Conservation (phyloP, 352 stramenopile genomes). For the Ophiocytium majus region DNA sequence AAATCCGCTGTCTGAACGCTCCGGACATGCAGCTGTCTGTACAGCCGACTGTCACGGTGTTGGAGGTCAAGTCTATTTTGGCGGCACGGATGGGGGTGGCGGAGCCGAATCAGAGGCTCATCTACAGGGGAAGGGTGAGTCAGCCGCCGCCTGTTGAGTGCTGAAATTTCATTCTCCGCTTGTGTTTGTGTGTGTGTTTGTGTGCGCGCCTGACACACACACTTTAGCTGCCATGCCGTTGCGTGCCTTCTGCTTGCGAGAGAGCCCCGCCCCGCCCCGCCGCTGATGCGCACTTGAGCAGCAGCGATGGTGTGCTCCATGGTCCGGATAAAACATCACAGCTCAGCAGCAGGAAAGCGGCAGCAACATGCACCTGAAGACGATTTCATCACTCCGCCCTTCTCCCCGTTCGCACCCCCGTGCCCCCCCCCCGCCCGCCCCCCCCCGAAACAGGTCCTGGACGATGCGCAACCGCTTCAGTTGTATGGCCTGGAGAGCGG, state of each 20-base stretch:
- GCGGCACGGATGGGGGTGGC: slow-evolving; percentile 34
- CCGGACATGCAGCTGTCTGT: slow-evolving; percentile 50
- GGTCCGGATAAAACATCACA: too few relatives aligned
- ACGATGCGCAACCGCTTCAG: slow-evolving; percentile 69
- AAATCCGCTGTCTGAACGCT: slow-evolving; percentile 33
- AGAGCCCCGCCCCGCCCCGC: too few relatives aligned
- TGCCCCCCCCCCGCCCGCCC: too few relatives aligned
- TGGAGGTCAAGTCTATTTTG: slow-evolving; percentile 44
- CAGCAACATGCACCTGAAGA: not conserved
- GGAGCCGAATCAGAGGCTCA: slow-evolving; percentile 72
- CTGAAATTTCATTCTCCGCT: not conserved
- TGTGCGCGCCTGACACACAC: not conserved
- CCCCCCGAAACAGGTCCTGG: slow-evolving; percentile 58
- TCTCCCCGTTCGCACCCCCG: too few relatives aligned
- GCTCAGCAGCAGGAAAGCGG: too few relatives aligned
- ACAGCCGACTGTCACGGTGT: slow-evolving; percentile 33
- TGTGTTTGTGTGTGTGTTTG: not conserved
- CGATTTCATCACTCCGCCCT: not conserved
- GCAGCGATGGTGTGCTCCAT: too few relatives aligned
- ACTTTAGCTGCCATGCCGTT: not conserved
- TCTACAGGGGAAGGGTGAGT: slow-evolving; percentile 77
- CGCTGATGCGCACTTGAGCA: too few relatives aligned
- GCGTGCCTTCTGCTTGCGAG: too few relatives aligned
- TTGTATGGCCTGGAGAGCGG: slow-evolving; percentile 83
- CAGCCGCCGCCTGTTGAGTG: not conserved